Evolutionary conservation across 352 stramenopile genomes (phyloP).

Genomic region (Pythium sp.): DNA sequence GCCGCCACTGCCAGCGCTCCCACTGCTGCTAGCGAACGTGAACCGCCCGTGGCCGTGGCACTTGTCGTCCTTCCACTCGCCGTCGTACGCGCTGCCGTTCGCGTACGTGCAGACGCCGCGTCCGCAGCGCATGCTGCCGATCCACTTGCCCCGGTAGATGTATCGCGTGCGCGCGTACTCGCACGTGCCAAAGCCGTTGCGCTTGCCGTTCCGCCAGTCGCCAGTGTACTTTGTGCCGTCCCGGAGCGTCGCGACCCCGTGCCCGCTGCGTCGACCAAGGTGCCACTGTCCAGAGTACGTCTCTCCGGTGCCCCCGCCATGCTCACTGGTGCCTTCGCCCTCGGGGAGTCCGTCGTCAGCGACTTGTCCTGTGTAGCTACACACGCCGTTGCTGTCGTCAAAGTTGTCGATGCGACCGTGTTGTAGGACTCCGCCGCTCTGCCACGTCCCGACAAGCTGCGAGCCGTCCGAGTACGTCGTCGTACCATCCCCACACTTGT

Average conservation of each 20-base stretch:
- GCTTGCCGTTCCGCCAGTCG: slow-evolving; percentile 80
- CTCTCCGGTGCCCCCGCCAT: slow-evolving; percentile 27
- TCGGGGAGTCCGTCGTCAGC: slow-evolving; percentile 39
- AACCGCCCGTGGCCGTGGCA: slow-evolving; percentile 78
- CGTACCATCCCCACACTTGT: slow-evolving; percentile 52
- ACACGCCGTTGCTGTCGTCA: slow-evolving; percentile 44
- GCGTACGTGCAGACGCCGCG: slow-evolving; percentile 55
- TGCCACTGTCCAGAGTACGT: slow-evolving; percentile 55
- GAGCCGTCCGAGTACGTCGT: slow-evolving; percentile 64
- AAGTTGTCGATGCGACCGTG: slow-evolving; percentile 40
- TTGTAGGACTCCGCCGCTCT: slow-evolving; percentile 18
- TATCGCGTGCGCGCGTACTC: slow-evolving; percentile 51
- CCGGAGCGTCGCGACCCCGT: slow-evolving; percentile 42
- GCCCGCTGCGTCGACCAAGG: slow-evolving; percentile 43
- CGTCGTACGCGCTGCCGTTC: slow-evolving; percentile 73
- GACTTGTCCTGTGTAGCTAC: slow-evolving; percentile 49
- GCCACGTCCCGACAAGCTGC: slow-evolving; percentile 39
- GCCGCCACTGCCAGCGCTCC: slow-evolving; percentile 14
- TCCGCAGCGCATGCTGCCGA: slow-evolving; percentile 67
- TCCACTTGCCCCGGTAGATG: slow-evolving; percentile 85
- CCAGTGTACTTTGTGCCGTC: slow-evolving; percentile 85
- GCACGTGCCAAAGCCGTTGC: slow-evolving; percentile 81
- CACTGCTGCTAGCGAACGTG: slow-evolving; percentile 32
- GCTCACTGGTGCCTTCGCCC: slow-evolving; percentile 49
- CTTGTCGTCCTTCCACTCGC: slow-evolving; percentile 76